phyloP scores from a whole-genome alignment of 2,329 filamentous ascomycete genomes.

The Biscogniauxia mediterranea region DNA sequence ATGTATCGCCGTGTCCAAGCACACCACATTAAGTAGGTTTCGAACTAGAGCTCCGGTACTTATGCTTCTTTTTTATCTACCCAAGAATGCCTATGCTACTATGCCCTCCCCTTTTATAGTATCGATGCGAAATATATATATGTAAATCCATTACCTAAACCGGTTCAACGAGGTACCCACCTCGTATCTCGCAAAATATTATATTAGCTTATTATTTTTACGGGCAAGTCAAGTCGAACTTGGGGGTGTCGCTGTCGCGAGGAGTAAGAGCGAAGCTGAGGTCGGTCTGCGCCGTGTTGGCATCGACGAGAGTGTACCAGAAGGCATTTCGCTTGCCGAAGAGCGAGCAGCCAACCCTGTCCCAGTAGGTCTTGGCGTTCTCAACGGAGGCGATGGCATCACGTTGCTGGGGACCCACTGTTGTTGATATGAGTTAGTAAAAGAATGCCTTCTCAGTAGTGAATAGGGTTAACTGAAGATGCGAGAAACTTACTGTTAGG shows the following conservation, averaged over 20 bases:
- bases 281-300: conserved; percentile 35
- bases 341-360: conserved; percentile 29
- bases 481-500: conserved; percentile 34
- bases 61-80: background rate
- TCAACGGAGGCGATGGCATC: conserved; percentile 28
- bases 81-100: background rate
- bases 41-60: background rate
- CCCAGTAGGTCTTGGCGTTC: conserved; percentile 32
- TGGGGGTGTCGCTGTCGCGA: conserved; percentile 17
- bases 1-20: background rate
- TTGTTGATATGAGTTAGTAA: conserved; percentile 1
- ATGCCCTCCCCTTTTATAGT: background rate
- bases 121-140: background rate
- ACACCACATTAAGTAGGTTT: background rate
- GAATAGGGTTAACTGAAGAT: background rate
- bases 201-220: background rate
- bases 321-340: conserved; percentile 41
- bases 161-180: background rate
- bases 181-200: background rate
- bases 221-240: conserved; percentile 25
- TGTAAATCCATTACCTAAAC: background rate
- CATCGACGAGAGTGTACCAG: conserved; percentile 57
- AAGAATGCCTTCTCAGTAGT: background rate
- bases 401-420: conserved; percentile 27
- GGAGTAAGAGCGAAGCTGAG: conserved; percentile 30